Evolutionary conservation across 768 basidiomycete genomes (phyloP), one percentile per base, ranked within the genome.

Genomic region (Boletus rufocinnamomeus): DNA sequence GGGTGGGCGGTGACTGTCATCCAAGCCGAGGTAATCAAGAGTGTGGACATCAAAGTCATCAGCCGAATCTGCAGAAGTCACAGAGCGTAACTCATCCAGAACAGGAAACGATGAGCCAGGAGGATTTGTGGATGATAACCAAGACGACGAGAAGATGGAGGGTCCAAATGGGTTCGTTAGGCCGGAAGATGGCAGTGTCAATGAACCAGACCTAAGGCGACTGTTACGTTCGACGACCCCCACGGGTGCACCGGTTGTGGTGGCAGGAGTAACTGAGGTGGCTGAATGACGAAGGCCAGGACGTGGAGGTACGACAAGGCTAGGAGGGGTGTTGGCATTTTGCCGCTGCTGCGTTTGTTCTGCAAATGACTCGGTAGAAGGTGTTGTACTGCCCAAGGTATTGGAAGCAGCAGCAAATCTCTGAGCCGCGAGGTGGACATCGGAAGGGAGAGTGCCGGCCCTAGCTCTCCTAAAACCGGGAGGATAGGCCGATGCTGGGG

Each of bases 371-470:
- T 82, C 78, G 73, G 84, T 72, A 68, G 75, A 75, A 71, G 84
- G 63, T 68, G 78, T 59, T 48, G 81, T 77, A 67, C 76, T 80
- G 45, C 79, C 74, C 65, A 86, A 72, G 34, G 82, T 84, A 74
- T 74, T 82, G 27, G 86, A 82, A 57, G 86, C 80, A 34, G 87
- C 86, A 30, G 87, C 87, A 74, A 85, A 93, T 57, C 87, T 84
- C 73, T 92, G 89, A 52, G 92, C 87, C 58, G 89, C 90, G 66
- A 93, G 86, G 69, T 90, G 88, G 53, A 96, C 88, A 73, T 95
- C 95, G 65, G 95, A 96, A 76, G 95, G 95, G 69, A 98, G 84
- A 80, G 95, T 98, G 57, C 95, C 96, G 65, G 95, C 96, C 86
- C 95, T 87, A 70, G 94, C 93, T 80, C 95, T 87, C 78, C 93